A percentile compares a stretch with the other conserved stretches of the same genome.
These are phyloP conservation scores for Ceratocystis lukuohia DNA, from an alignment of 2,329 filamentous ascomycete species.

Conservation along the genomic window DNA sequence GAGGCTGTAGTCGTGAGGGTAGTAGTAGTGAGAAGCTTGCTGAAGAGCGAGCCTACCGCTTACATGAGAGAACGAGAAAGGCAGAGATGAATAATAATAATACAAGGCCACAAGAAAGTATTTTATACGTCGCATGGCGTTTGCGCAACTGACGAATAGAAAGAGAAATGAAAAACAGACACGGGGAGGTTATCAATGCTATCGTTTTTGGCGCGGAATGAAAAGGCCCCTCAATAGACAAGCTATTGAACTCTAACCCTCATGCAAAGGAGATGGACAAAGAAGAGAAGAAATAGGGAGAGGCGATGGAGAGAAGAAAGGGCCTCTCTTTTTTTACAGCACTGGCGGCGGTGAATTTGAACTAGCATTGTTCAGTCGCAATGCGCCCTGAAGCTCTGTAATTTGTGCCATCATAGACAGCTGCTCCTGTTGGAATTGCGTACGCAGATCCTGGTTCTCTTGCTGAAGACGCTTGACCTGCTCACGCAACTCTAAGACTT, in stretches of 20 bases:
- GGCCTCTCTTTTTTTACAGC: conserved; percentile 12
- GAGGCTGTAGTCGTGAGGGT: not conserved
- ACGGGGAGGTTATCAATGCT: not conserved
- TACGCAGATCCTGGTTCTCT: conserved; percentile 48
- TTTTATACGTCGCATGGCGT: not conserved
- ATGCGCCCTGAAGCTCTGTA: conserved; percentile 32
- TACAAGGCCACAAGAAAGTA: not conserved
- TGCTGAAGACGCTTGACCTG: conserved; percentile 54
- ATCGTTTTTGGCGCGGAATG: not conserved
- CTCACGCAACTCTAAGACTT: conserved; percentile 44
- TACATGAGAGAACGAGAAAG: not conserved
- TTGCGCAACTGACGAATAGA: not conserved
- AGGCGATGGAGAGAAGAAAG: conserved; percentile 19
- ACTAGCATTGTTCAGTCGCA: conserved; percentile 25
- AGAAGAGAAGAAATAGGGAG: not conserved
- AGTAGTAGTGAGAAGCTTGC: not conserved
- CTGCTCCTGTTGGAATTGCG: conserved; percentile 37
- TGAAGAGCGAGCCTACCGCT: not conserved
- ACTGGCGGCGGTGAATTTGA: conserved; percentile 16
- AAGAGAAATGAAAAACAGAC: not conserved
- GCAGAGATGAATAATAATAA: conserved; percentile 1
- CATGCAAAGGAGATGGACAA: not conserved
- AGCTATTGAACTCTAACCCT: not conserved
- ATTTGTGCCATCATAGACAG: conserved; percentile 39
- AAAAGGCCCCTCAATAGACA: not conserved